A percentile compares a stretch with the other conserved stretches of the same genome.
Evolutionary conservation across 2,329 filamentous ascomycete species (phyloP).

Genomic region (Beauveria asiatica): DNA sequence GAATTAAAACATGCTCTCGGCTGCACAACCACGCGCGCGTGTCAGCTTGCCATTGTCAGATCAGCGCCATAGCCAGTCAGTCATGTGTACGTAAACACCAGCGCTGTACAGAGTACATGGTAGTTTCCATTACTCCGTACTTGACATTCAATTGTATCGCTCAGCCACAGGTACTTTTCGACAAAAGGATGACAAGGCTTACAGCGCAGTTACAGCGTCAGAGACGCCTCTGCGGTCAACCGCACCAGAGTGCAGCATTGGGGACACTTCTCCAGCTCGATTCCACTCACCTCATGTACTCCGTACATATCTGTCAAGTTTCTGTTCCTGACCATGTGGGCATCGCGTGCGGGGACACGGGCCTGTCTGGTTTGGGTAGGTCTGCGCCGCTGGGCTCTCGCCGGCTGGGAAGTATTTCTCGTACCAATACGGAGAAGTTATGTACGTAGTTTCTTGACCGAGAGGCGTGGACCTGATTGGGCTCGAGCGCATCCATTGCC

Average conservation of each 20-base stretch:
- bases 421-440: background rate
- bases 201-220: no score
- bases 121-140: background rate
- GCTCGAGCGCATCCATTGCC: no score
- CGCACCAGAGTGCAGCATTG: background rate
- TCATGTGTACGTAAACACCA: background rate
- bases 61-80: background rate
- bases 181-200: no score
- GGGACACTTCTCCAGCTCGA: background rate
- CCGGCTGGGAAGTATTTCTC: background rate
- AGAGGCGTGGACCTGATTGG: no score
- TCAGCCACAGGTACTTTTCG: no score
- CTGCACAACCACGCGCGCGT: background rate
- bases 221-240: background rate
- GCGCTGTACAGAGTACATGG: no score
- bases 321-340: conserved; percentile 4
- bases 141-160: background rate
- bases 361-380: background rate
- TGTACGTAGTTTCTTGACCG: background rate
- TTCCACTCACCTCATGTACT: background rate
- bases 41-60: background rate
- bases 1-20: background rate
- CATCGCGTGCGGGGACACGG: background rate
- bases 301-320: background rate
- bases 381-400: background rate